These are phyloP conservation scores for Acanthamoeba lenticulata DNA, from an alignment of 208 protist species.

Conservation along the genomic window DNA sequence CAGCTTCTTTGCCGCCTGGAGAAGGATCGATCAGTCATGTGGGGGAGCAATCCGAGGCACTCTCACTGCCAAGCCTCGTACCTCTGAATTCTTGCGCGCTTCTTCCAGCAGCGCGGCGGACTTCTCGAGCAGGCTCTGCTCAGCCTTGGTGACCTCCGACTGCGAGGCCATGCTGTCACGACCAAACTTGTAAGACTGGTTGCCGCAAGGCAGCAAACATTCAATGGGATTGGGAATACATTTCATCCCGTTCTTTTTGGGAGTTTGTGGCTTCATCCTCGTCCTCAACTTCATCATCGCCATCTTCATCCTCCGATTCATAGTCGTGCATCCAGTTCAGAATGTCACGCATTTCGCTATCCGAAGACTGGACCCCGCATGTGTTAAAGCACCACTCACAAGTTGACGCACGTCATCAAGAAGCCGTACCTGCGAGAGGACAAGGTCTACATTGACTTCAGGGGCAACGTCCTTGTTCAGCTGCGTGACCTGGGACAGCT, in stretches of 20 bases:
- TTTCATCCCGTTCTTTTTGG: constrained; percentile 12
- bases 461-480: constrained; percentile 22
- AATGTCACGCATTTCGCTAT: constrained; percentile 38
- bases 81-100: constrained; percentile 47
- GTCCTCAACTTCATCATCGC: constrained; percentile 39
- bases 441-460: constrained; percentile 60
- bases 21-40: background rate
- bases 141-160: background rate
- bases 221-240: too few relatives aligned
- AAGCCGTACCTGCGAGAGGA: constrained; percentile 48
- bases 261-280: background rate
- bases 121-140: constrained; percentile 43
- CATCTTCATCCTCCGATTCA: constrained; percentile 37
- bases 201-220: too few relatives aligned
- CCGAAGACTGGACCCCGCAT: background rate
- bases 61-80: too few relatives aligned
- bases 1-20: background rate
- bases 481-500: background rate
- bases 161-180: constrained; percentile 1
- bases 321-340: constrained; percentile 67
- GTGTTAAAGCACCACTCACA: too few relatives aligned
- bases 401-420: too few relatives aligned
- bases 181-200: too few relatives aligned
- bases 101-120: constrained; percentile 20
- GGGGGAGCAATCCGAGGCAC: too few relatives aligned